phyloP scores from a whole-genome alignment of 495 filamentous ascomycete genomes.

The Hyaloscypha bicolor region DNA sequence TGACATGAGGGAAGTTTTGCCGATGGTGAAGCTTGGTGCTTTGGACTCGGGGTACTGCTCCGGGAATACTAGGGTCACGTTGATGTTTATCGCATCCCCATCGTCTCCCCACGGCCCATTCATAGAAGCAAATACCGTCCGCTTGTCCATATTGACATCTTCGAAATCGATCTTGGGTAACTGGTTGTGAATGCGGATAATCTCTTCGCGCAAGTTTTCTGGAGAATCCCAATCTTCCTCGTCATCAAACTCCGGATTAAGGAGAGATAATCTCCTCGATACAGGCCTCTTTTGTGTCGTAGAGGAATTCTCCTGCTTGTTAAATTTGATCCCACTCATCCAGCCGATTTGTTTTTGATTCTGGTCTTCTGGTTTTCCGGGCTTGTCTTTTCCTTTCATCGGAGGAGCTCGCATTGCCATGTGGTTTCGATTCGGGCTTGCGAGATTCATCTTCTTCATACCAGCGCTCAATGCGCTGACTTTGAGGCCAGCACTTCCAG shows the following conservation, averaged over 20 bases:
- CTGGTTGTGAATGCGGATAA: constrained; percentile 78
- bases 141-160: constrained; percentile 76
- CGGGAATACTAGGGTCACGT: constrained; percentile 80
- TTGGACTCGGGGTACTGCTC: constrained; percentile 70
- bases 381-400: constrained; percentile 43
- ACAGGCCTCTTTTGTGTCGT: constrained; percentile 13
- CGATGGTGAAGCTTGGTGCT: constrained; percentile 67
- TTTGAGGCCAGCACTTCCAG: constrained; percentile 36
- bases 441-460: constrained; percentile 44
- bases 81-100: constrained; percentile 71
- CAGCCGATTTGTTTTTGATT: constrained; percentile 71
- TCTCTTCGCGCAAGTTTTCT: constrained; percentile 85
- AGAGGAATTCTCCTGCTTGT: constrained; percentile 40
- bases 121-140: constrained; percentile 73
- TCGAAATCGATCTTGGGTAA: constrained; percentile 87
- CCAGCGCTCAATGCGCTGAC: constrained; percentile 43
- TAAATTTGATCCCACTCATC: constrained; percentile 93
- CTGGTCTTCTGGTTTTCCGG: constrained; percentile 36
- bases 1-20: constrained; percentile 78
- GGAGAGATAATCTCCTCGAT: constrained; percentile 30
- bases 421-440: constrained; percentile 14
- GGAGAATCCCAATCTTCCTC: constrained; percentile 67
- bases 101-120: constrained; percentile 85
- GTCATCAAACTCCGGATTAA: constrained; percentile 38
- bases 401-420: constrained; percentile 35